Evolutionary conservation across 2,329 filamentous ascomycete genomes (phyloP).

Genomic region (Sporothrix pallida): DNA sequence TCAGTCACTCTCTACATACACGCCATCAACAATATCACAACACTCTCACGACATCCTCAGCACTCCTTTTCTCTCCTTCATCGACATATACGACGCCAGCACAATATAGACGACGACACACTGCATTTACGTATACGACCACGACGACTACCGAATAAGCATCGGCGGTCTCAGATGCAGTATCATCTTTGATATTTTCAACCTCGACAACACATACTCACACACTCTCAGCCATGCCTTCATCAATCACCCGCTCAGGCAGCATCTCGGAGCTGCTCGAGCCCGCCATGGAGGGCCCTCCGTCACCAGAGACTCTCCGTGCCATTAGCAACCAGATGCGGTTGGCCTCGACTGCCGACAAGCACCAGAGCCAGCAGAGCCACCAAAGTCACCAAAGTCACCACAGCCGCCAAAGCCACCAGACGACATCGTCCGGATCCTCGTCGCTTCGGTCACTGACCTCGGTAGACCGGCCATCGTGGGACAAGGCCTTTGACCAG

Average conservation of each 20-base stretch:
- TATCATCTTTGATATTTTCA: not conserved
- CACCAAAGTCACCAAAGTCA: slow-evolving; percentile 6
- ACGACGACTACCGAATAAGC: not conserved
- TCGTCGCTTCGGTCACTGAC: slow-evolving; percentile 58
- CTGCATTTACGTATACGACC: not conserved
- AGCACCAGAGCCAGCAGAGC: slow-evolving; percentile 45
- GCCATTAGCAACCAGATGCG: slow-evolving; percentile 65
- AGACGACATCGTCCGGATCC: slow-evolving; percentile 61
- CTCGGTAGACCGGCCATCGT: slow-evolving; percentile 53
- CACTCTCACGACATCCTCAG: not conserved
- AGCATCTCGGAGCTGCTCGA: slow-evolving; percentile 56
- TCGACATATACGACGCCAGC: not conserved
- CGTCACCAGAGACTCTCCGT: slow-evolving; percentile 64
- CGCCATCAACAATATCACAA: slow-evolving; percentile 2
- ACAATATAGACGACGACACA: not conserved
- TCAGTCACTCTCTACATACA: slow-evolving; percentile 28
- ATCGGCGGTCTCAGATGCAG: slow-evolving; percentile 20
- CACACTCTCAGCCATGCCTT: slow-evolving; percentile 28
- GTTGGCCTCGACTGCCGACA: slow-evolving; percentile 56
- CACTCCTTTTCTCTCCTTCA: slow-evolving; percentile 13
- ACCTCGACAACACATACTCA: slow-evolving; percentile 14
- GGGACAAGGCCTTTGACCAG: slow-evolving; percentile 56
- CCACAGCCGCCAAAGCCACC: slow-evolving; percentile 45
- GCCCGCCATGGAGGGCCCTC: slow-evolving; percentile 65
- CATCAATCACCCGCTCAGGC: slow-evolving; percentile 33